phyloP scores from a whole-genome alignment of 768 basidiomycete species.

The Mycena kentingensis region DNA sequence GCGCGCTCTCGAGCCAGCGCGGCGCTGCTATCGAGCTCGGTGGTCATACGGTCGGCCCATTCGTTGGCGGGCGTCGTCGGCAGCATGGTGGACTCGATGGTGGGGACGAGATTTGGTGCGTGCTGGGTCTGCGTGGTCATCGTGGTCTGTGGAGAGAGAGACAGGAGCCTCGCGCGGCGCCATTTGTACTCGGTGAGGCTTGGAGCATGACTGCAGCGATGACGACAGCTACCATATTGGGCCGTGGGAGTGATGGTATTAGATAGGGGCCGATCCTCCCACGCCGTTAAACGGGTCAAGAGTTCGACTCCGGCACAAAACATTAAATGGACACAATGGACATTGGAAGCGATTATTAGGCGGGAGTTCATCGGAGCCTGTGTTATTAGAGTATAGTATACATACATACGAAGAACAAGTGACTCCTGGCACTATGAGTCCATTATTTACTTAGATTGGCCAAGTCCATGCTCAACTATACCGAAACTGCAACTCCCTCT shows the following conservation, averaged over 20 bases:
- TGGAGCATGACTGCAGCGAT: no score
- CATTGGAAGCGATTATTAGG: no score
- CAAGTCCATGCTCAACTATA: neutral
- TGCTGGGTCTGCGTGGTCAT: neutral
- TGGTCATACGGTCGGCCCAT: slow-evolving; percentile 7
- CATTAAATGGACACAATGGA: no score
- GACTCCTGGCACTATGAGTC: no score
- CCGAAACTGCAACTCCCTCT: neutral
- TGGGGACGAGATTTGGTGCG: slow-evolving; percentile 12
- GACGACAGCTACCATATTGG: no score
- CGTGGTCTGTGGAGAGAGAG: neutral
- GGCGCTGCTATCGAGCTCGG: neutral
- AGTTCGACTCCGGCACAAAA: no score
- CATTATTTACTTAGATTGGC: neutral
- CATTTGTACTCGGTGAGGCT: neutral
- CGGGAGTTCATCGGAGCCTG: no score
- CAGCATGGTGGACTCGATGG: slow-evolving; percentile 10
- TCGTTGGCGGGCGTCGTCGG: slow-evolving; percentile 10
- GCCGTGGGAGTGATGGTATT: no score
- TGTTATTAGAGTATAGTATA: no score
- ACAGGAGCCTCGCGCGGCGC: neutral
- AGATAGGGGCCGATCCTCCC: no score
- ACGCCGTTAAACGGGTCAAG: no score
- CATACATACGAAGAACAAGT: neutral
- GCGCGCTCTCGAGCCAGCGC: neutral